phyloP scores from a whole-genome alignment of 1,284 basidiomycete genomes.

The Moesziomyces sp. region DNA sequence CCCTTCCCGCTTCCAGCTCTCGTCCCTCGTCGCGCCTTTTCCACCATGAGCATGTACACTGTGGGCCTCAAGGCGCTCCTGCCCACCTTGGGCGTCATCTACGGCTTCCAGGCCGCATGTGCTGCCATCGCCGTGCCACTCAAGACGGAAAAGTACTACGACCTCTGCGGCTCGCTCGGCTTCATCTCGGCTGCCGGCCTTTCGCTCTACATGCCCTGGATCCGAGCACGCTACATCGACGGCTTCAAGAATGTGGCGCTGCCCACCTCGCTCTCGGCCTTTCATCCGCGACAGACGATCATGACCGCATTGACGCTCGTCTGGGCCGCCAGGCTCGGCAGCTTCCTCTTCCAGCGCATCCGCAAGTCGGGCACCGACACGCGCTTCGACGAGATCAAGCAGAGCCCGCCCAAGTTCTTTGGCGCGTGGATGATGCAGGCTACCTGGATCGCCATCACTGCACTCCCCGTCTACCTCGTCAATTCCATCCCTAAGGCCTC shows the following conservation, averaged over 20 bases:
- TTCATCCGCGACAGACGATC: constrained; percentile 76
- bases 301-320: constrained; percentile 73
- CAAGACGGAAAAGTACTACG: constrained; percentile 62
- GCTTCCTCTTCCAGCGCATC: constrained; percentile 74
- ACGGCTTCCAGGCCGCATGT: constrained; percentile 55
- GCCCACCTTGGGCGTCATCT: constrained; percentile 56
- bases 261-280: constrained; percentile 67
- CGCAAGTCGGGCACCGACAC: constrained; percentile 74
- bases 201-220: constrained; percentile 73
- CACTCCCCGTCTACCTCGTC: constrained; percentile 71
- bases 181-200: constrained; percentile 76
- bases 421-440: constrained; percentile 80
- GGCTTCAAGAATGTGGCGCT: constrained; percentile 43
- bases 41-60: constrained; percentile 42
- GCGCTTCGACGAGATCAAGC: constrained; percentile 78
- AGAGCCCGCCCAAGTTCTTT: constrained; percentile 74
- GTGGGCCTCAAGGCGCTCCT: constrained; percentile 50
- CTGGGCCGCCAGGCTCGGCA: constrained; percentile 76
- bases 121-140: constrained; percentile 45
- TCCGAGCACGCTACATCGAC: constrained; percentile 39
- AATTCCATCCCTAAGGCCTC: constrained; percentile 75
- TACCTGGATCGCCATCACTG: constrained; percentile 77
- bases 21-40: not conserved
- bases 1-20: not conserved
- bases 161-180: constrained; percentile 73